A percentile compares a stretch with the other conserved stretches of the same genome.
phyloP scores from a whole-genome alignment of 2,329 filamentous ascomycete species.

The Pleoardoris graminearum region DNA sequence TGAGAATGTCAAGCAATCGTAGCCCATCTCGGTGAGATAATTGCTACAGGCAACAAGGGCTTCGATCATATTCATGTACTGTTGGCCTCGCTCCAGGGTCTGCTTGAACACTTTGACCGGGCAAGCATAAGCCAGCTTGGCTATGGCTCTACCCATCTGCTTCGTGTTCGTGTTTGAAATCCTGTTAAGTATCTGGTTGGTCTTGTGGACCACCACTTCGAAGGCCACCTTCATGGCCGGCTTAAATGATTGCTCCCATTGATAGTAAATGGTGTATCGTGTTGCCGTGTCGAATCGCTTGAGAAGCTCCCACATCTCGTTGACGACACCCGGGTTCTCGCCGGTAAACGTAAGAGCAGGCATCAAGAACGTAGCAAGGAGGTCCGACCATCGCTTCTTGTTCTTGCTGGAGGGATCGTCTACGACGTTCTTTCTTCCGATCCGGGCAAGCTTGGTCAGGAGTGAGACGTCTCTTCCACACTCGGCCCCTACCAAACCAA shows the following conservation, averaged over 20 bases:
- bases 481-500: slow-evolving; percentile 84
- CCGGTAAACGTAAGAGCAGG: slow-evolving; percentile 86
- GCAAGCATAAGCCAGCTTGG: slow-evolving; percentile 88
- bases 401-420: slow-evolving; percentile 74
- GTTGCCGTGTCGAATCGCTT: slow-evolving; percentile 74
- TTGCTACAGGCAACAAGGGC: slow-evolving; percentile 92
- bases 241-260: slow-evolving; percentile 68
- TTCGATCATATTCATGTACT: slow-evolving; percentile 92
- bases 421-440: slow-evolving; percentile 74
- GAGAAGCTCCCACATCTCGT: slow-evolving; percentile 83
- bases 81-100: slow-evolving; percentile 86
- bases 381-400: slow-evolving; percentile 76
- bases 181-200: slow-evolving; percentile 82
- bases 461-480: slow-evolving; percentile 83
- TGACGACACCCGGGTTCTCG: slow-evolving; percentile 79
- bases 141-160: slow-evolving; percentile 83
- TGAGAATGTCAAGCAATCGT: slow-evolving; percentile 92
- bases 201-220: slow-evolving; percentile 74
- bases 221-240: slow-evolving; percentile 81
- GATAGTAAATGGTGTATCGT: slow-evolving; percentile 86
- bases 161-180: slow-evolving; percentile 85
- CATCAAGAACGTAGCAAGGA: slow-evolving; percentile 81
- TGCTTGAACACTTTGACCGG: slow-evolving; percentile 91
- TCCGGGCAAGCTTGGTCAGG: slow-evolving; percentile 79
- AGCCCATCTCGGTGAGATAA: slow-evolving; percentile 90